These are phyloP conservation scores for Umbelopsis sp. DNA, from an alignment of 371 early-diverging fungal species.

Conservation along the genomic window DNA sequence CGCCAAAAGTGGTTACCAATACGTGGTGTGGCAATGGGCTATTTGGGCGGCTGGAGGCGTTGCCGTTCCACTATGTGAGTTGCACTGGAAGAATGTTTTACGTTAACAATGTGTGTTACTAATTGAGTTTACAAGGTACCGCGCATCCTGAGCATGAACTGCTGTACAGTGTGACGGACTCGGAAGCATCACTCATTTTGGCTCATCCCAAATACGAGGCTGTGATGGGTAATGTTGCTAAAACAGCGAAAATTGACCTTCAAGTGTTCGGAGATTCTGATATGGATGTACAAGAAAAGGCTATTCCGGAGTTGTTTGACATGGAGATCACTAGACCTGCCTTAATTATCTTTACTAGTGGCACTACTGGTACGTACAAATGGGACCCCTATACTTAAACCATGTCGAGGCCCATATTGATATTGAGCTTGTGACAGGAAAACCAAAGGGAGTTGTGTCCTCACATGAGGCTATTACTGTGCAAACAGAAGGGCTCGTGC, in stretches of 20 bases:
- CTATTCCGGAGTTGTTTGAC: constrained; percentile 25
- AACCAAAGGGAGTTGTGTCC: constrained; percentile 83
- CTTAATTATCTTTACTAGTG: constrained; percentile 83
- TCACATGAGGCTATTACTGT: constrained; percentile 70
- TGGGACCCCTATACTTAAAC: not conserved
- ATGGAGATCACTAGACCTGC: constrained; percentile 54
- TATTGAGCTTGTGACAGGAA: constrained; percentile 39
- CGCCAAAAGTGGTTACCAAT: constrained; percentile 58
- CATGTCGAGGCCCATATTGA: constrained; percentile 21
- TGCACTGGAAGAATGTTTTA: not conserved
- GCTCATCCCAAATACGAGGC: constrained; percentile 46
- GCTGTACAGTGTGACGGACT: constrained; percentile 63
- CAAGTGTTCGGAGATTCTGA: constrained; percentile 24
- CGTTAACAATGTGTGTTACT: not conserved
- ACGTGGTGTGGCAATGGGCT: constrained; percentile 75
- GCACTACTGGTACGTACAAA: constrained; percentile 59
- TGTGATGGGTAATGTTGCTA: constrained; percentile 27
- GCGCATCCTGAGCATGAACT: constrained; percentile 72
- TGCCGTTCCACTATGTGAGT: constrained; percentile 75
- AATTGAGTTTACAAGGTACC: constrained; percentile 37
- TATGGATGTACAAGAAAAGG: constrained; percentile 2
- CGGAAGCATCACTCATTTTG: constrained; percentile 51
- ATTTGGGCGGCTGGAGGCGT: constrained; percentile 80
- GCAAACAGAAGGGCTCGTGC: constrained; percentile 63
- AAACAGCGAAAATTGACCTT: constrained; percentile 25